A percentile compares a stretch with the other conserved stretches of the same genome.
phyloP scores from a whole-genome alignment of 2,329 filamentous ascomycete species.

The Polychaeton citri region DNA sequence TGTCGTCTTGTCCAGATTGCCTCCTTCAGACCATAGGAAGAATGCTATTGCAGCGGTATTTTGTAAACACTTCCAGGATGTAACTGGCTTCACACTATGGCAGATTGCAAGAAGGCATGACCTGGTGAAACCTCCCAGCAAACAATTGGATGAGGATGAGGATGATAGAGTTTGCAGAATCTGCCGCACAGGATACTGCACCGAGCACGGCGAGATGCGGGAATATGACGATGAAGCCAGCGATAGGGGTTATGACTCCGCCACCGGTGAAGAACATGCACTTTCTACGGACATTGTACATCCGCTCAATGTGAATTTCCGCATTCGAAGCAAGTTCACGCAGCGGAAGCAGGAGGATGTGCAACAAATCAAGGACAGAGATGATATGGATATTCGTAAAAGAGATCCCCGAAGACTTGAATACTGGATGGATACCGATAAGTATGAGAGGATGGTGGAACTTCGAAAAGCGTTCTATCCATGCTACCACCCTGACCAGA shows the following conservation, averaged over 20 bases:
- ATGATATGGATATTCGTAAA: background rate
- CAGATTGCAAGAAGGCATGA: slow-evolving; percentile 22
- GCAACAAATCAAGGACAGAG: background rate
- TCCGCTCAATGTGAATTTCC: slow-evolving; percentile 17
- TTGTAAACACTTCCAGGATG: slow-evolving; percentile 23
- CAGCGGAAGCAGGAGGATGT: background rate
- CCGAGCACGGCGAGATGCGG: slow-evolving; percentile 27
- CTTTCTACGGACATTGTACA: slow-evolving; percentile 19
- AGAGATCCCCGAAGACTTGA: background rate
- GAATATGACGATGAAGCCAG: slow-evolving; percentile 12
- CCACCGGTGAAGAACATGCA: slow-evolving; percentile 6
- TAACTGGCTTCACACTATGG: slow-evolving; percentile 26
- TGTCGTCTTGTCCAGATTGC: slow-evolving; percentile 18
- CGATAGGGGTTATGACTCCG: slow-evolving; percentile 6
- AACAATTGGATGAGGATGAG: background rate
- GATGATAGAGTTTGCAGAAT: slow-evolving; percentile 12
- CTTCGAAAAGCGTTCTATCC: slow-evolving; percentile 47
- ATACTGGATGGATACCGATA: background rate
- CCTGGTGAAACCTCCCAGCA: background rate
- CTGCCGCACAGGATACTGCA: slow-evolving; percentile 21
- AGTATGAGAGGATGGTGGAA: slow-evolving; percentile 15
- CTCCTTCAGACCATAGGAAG: slow-evolving; percentile 9
- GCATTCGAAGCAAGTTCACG: slow-evolving; percentile 14
- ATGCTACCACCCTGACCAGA: slow-evolving; percentile 52
- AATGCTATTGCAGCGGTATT: slow-evolving; percentile 22